Base-by-base conservation (phyloP, 768 basidiomycete genomes). In the Xanthoconium stramineum region DNA sequence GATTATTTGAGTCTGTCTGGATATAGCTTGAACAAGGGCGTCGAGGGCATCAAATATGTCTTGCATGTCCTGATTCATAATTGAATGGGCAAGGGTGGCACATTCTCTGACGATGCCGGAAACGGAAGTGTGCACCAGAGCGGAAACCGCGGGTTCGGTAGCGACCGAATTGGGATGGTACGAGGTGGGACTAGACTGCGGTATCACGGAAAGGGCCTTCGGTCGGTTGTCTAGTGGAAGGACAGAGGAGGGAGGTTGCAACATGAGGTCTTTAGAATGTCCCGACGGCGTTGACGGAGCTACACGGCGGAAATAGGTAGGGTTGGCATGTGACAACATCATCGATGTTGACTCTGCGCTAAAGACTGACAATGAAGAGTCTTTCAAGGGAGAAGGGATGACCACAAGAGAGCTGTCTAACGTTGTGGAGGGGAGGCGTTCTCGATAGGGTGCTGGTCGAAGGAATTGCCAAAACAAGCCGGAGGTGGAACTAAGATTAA, bases 11-110 rank as follows among this genome's bases (percentile, higher is more conserved):
- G 68, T 69, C 56, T 85, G 83, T 49, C 72, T 74, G 12, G 75
- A 76, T 50, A 86, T 78, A 42, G 78, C 78, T 33, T 69, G 72
- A 56, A 79, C 70, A 36, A 88, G 75, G 1, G 78, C 81, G 59
- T 88, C 85, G 32, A 88, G 74, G 5, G 83, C 83, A 28, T 80
- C 80, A 35, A 81, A 66, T 19, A 87, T 72, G 59, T 86, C 85
- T 20, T 78, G 74, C 49, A 85, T 67, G 54, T 87, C 85, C 50
- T 72, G 75, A 10, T 75, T 75, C 20, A 84, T 69, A n/a, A 71
- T 71, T 8, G 78, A 72, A 2, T 76, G 64, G 24, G 79, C 66
- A 13, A 75, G 75, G 45, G 77, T 78, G 50, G 77, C 72, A 43
- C 75, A 79, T 38, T 75, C 73, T 38, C 82, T 83, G 42, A 83